Evolutionary conservation across 108 stramenopile genomes (phyloP), one percentile per base, ranked within the genome.

Genomic region (Cylindrotheca closterium): DNA sequence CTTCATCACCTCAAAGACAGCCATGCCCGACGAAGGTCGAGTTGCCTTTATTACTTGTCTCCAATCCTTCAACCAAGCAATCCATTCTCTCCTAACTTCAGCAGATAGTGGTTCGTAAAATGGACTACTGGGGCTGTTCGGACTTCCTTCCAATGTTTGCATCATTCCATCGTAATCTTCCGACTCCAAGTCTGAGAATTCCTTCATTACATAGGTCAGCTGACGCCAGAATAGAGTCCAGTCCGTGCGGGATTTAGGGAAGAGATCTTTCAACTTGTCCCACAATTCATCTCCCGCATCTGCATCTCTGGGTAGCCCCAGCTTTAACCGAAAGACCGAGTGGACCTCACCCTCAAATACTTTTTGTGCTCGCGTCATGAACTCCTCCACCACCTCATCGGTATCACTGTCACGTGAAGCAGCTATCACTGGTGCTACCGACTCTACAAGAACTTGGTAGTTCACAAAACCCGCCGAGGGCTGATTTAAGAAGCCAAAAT

Each of bases 401-500:
- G 71, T 63, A 3, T 78, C 71, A 10, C 74, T 66, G 2, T 69
- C 77, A 1, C 75, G 68, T 34, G 79, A 56, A 0, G 78, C 86
- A 17, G 76, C 83, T 63, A 93, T 82, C 28, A 96, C 77, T 0
- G 88, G 88, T n/a, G 75, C 68, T 17, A 94, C 77, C 42, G 78
- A 78, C 71, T 83, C 76, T 1, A 82, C 88, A 31, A 97, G 69
- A 29, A 89, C 81, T 26, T 78, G 71, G 57, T 88, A 88, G 60
- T 97, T 96, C 55, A 79, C 87, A 55, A 71, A 84, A 22, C 89
- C 93, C 5, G 96, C 96, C 10, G 52, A 64, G 0, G 92, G 89
- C 60, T 97, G 96, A 64, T 90, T 90, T 72, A 89, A 72, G 63
- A 97, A 97, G 1, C 92, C 92, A 79, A 95, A 97, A 47, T 97